Conservation (phyloP, 768 basidiomycete genomes). For the Tulasnella sp. region DNA sequence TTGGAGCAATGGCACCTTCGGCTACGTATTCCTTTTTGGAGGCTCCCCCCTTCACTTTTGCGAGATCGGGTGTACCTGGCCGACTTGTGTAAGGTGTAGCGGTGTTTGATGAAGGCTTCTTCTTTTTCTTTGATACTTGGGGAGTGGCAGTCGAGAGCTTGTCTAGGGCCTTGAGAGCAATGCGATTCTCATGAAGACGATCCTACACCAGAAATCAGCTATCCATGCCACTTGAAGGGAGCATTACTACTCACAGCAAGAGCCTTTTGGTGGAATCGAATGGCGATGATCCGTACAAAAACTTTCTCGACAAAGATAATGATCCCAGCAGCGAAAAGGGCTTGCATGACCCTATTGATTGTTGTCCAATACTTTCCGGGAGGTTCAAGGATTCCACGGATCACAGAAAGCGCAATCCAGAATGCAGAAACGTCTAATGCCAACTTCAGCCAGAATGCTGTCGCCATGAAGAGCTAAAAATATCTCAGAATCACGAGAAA, state of each 20-base stretch:
- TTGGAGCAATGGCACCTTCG: no score
- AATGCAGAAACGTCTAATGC: conserved; percentile 52
- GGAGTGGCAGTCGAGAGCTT: conserved; percentile 50
- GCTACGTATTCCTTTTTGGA: not conserved
- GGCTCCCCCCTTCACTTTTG: conserved; percentile 4
- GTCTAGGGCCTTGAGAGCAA: conserved; percentile 58
- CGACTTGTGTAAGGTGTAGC: conserved; percentile 1
- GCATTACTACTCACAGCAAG: conserved; percentile 30
- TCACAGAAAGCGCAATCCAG: conserved; percentile 60
- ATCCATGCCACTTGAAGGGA: not conserved
- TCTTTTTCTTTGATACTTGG: conserved; percentile 25
- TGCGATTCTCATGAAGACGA: conserved; percentile 52
- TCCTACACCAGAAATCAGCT: conserved; percentile 26
- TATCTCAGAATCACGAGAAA: not conserved
- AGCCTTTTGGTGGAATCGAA: conserved; percentile 66
- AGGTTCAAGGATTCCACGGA: conserved; percentile 44
- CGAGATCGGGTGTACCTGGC: conserved; percentile 7
- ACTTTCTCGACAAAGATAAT: conserved; percentile 43
- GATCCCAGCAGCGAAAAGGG: conserved; percentile 33
- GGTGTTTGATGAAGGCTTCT: conserved; percentile 19
- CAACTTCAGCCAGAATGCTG: conserved; percentile 59
- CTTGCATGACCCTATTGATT: conserved; percentile 59
- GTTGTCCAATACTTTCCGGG: conserved; percentile 53
- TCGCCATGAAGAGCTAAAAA: conserved; percentile 48
- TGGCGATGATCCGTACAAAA: conserved; percentile 61